Conservation (phyloP, 805 yeast genomes). For the Kluyveromyces siamensis region DNA sequence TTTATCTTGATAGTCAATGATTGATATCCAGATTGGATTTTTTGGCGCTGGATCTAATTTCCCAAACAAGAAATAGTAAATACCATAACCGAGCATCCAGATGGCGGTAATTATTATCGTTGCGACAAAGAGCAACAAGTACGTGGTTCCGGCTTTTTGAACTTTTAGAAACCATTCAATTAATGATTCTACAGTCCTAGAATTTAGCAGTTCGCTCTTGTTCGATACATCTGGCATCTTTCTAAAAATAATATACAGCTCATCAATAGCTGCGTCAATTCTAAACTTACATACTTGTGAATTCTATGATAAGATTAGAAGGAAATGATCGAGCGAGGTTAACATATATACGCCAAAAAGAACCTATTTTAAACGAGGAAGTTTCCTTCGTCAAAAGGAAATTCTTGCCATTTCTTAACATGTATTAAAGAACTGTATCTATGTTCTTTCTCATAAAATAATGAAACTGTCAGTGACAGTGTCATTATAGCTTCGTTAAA, state of each 20-base stretch:
- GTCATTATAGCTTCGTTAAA: neutral
- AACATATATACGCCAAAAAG: too few relatives aligned
- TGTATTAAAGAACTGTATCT: too few relatives aligned
- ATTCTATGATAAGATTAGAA: too few relatives aligned
- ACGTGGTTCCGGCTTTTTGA: neutral
- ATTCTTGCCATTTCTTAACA: too few relatives aligned
- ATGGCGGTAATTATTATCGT: neutral
- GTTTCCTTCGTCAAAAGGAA: too few relatives aligned
- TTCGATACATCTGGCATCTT: too few relatives aligned
- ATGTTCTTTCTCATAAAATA: neutral
- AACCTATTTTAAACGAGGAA: too few relatives aligned
- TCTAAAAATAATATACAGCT: too few relatives aligned
- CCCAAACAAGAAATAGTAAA: neutral
- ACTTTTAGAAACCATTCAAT: too few relatives aligned
- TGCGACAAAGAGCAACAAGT: neutral
- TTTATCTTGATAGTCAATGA: slow-evolving; percentile 1
- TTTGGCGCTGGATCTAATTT: neutral
- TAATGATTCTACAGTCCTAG: too few relatives aligned
- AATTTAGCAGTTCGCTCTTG: too few relatives aligned
- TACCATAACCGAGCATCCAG: neutral
- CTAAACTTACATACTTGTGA: neutral
- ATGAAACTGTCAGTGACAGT: neutral
- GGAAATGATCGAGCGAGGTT: too few relatives aligned
- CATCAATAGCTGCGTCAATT: neutral
- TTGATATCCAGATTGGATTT: neutral